These are phyloP conservation scores for Nitzschia sp. DNA, from an alignment of 108 stramenopile species.

Conservation along the genomic window DNA sequence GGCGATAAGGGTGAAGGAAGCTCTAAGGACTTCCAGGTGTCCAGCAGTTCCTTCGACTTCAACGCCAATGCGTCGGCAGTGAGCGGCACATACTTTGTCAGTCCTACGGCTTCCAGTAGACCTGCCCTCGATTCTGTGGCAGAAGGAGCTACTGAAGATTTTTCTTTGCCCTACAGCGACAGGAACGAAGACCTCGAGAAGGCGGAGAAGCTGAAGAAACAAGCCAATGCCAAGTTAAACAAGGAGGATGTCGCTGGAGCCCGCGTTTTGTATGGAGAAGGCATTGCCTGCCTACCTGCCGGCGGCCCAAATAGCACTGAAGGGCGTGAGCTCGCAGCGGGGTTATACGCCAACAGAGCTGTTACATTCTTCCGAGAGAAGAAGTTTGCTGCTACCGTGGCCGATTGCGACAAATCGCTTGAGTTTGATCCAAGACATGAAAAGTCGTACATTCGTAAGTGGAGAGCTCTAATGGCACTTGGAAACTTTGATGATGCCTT, in stretches of 20 bases:
- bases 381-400: constrained; percentile 39
- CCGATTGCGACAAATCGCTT: constrained; percentile 50
- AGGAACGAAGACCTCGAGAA: constrained; percentile 34
- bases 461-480: constrained; percentile 54
- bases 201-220: constrained; percentile 51
- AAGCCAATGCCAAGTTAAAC: constrained; percentile 57
- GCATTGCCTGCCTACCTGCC: constrained; percentile 31
- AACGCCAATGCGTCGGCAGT: not conserved
- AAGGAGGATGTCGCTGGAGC: constrained; percentile 50
- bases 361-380: constrained; percentile 55
- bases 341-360: constrained; percentile 50
- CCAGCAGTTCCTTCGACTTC: constrained; percentile 1
- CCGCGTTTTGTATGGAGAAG: constrained; percentile 44
- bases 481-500: constrained; percentile 48
- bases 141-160: constrained; percentile 27
- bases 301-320: constrained; percentile 14
- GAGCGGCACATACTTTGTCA: constrained; percentile 21
- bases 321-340: constrained; percentile 34
- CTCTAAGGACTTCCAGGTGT: constrained; percentile 5
- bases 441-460: constrained; percentile 54
- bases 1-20: not conserved
- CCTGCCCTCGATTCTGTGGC: constrained; percentile 26
- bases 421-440: constrained; percentile 44
- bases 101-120: constrained; percentile 10
- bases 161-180: constrained; percentile 12